Percentiles rank a stretch among this genome's conserved stretches.
Conservation (phyloP, 805 yeast genomes). For the Phaffomyces thermotolerans region DNA sequence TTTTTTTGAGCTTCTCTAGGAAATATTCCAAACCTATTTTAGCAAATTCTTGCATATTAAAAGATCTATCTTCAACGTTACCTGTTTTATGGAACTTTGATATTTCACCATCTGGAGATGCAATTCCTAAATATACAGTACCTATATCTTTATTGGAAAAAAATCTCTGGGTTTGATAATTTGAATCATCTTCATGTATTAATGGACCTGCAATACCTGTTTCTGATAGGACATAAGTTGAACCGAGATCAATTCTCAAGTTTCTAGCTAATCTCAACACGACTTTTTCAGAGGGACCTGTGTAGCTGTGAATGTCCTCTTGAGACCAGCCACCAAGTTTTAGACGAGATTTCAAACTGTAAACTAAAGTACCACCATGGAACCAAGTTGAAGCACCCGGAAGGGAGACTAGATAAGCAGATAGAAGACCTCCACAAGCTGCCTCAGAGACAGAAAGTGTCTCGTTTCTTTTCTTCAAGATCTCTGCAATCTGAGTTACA, state of each 20-base stretch:
- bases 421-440: conserved; percentile 82
- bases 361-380: conserved; percentile 78
- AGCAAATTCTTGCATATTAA: conserved; percentile 76
- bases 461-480: conserved; percentile 45
- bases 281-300: conserved; percentile 76
- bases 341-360: conserved; percentile 67
- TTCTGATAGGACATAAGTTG: conserved; percentile 76
- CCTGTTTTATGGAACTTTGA: conserved; percentile 42
- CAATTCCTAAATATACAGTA: conserved; percentile 61
- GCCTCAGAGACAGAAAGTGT: conserved; percentile 81
- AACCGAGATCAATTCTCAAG: conserved; percentile 71
- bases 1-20: conserved; percentile 37
- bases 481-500: conserved; percentile 50
- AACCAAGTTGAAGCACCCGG: conserved; percentile 84
- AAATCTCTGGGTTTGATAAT: conserved; percentile 3
- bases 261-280: conserved; percentile 74
- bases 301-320: conserved; percentile 60
- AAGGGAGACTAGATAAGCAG: conserved; percentile 72
- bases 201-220: conserved; percentile 85
- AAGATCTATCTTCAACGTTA: conserved; percentile 39
- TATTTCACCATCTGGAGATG: conserved; percentile 54
- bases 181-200: conserved; percentile 31
- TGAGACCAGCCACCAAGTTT: conserved; percentile 74
- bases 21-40: conserved; percentile 54
- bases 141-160: conserved; percentile 43